These are phyloP conservation scores for Xylaria sp. DNA, from an alignment of 2,329 filamentous ascomycete species.

Conservation along the genomic window DNA sequence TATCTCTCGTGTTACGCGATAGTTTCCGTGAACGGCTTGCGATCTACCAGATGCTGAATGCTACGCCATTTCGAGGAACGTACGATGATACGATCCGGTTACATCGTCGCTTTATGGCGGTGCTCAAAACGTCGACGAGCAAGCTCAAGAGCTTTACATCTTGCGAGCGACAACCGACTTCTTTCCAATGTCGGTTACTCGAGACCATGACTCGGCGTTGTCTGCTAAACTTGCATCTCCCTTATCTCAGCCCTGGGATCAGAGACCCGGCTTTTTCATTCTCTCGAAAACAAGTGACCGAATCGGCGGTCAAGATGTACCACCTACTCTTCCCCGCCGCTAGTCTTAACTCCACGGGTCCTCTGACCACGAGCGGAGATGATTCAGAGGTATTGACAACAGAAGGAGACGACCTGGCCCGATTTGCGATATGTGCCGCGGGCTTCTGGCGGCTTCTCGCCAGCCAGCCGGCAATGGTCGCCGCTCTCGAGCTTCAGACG, in stretches of 20 bases:
- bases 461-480: slow-evolving; percentile 50
- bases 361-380: slow-evolving; percentile 8
- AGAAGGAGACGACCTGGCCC: slow-evolving; percentile 49
- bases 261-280: slow-evolving; percentile 59
- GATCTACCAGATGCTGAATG: slow-evolving; percentile 56
- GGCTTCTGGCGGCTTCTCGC: slow-evolving; percentile 54
- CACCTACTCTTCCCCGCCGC: slow-evolving; percentile 49
- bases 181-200: slow-evolving; percentile 57
- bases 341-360: slow-evolving; percentile 27
- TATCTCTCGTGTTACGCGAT: slow-evolving; percentile 58
- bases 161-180: slow-evolving; percentile 36
- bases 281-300: slow-evolving; percentile 60
- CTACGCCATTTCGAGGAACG: slow-evolving; percentile 49
- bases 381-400: slow-evolving; percentile 17
- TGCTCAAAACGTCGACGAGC: slow-evolving; percentile 55
- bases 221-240: slow-evolving; percentile 65
- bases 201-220: slow-evolving; percentile 65
- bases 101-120: slow-evolving; percentile 53
- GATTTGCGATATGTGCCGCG: slow-evolving; percentile 52
- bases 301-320: slow-evolving; percentile 61
- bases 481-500: slow-evolving; percentile 54
- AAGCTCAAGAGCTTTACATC: slow-evolving; percentile 36
- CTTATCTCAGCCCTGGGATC: slow-evolving; percentile 56
- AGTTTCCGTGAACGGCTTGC: slow-evolving; percentile 57
- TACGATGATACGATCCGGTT: slow-evolving; percentile 59